Evolutionary conservation across 2,329 filamentous ascomycete genomes (phyloP), one percentile per base, ranked within the genome.

Genomic region (Cyphellophora europaea): DNA sequence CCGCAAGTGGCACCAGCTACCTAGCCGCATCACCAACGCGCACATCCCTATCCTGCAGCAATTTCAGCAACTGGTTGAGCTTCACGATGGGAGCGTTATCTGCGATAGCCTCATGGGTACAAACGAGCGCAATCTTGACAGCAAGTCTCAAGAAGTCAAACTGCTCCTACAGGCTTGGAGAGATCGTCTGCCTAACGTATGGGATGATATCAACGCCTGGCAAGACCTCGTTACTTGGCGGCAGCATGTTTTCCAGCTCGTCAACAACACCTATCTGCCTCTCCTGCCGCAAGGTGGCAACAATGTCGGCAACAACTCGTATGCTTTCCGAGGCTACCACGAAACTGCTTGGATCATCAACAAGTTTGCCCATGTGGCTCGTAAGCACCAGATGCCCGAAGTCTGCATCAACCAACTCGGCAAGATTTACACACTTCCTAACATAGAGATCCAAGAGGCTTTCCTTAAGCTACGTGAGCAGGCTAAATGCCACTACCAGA

Each of bases 291-390:
- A 75, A 12, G 79, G 81, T 15, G 47, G 47, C 5, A 80, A 82
- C 55, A 91, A 86, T 49, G 77, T 87, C 1, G 84, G 83, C 36
- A 87, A 86, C 38, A 89, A 89, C 31, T 95, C 88, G 0, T 96
- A 91, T 57, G 91, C 91, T 0, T 99, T 98, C 56, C 78, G 91
- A 29, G 91, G 91, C 16, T 98, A 94, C 55, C 91, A 99, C 52
- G 91, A 99, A 63, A 98, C 91, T 10, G 91, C 91, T 2, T 99
- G 91, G 91, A 99, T 98, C 49, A 98, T 99, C 61, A 99, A 99
- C 58, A 76, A 91, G 12, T 99, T 98, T 53, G 93, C 91, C 1
- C 91, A 98, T 55, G 91, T 98, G 27, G 91, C 91, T 31, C 79
- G 91, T 38, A 98, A 98, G 66, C 91, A 99, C 59, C 89, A 84